Evolutionary conservation across 2,329 filamentous ascomycete species (phyloP), one percentile per base, ranked within the genome.

Genomic region (Allantophomopsis cytisporea): DNA sequence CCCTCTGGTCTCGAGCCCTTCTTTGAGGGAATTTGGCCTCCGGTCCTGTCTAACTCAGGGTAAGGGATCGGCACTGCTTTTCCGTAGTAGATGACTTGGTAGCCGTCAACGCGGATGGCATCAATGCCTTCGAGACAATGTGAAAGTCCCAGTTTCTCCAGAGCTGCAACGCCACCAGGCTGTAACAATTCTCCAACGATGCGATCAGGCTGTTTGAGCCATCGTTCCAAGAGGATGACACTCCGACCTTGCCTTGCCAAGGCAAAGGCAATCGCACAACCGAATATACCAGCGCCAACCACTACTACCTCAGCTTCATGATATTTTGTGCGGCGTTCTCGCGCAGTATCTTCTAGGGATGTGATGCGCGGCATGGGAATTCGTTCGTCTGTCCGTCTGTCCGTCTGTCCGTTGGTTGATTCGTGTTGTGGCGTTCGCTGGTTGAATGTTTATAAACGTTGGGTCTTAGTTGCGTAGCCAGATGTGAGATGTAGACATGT

Each of bases 161-260:
- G 68, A 7, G 91, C 83, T 39, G 75, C 68, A 28, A 94, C 79
- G 37, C 91, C 91, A 38, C 91, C 91, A 0, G 91, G 91, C 61
- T 98, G 91, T 51, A 98, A 66, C 47, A 98, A 65, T 64, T 98
- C 91, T 51, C 91, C 91, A 36, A 98, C 87, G 49, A 98, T 98
- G 47, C 91, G 79, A 63, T 96, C 83, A 15, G 91, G 91, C 65
- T 96, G 82, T 61, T 86, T 86, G 62, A 96, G 68, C 62, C 78
- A 93, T 53, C 76, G 75, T 65, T 98, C 91, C 38, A 98, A 74
- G 38, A 98, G 66, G 18, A 96, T 71, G 18, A 98, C 88, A 57
- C 83, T 93, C 46, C 91, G 78, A 39, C 87, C 88, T 63, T 96
- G 91, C 51, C 83, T 80, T 43, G 83, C 88, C 35, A 96, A 71